Conservation (phyloP, 768 basidiomycete species). For the Trametes sanguinea region DNA sequence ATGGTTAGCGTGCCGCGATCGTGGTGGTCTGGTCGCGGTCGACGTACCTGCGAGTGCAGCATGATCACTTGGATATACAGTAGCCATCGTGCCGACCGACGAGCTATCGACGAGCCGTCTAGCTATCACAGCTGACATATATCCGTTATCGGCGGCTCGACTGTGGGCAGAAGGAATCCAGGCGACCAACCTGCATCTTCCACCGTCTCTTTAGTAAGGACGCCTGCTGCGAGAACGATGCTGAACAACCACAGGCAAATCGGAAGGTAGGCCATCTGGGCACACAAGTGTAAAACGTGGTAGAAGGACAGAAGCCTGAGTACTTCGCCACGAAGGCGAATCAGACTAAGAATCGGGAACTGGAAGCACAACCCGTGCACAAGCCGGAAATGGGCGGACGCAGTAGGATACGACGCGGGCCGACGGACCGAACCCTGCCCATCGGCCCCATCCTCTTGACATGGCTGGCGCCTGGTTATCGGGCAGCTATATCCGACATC, state of each 20-base stretch:
- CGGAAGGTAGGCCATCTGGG: neutral
- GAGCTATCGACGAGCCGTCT: slow-evolving; percentile 44
- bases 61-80: slow-evolving; percentile 46
- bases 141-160: neutral
- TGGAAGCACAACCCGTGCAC: neutral
- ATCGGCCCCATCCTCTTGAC: too few species aligned
- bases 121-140: slow-evolving; percentile 43
- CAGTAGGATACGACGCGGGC: neutral
- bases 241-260: neutral
- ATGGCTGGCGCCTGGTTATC: too few species aligned
- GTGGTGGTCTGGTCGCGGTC: neutral
- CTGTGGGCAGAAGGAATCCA: neutral
- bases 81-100: slow-evolving; percentile 51
- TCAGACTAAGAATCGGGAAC: neutral
- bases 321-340: neutral
- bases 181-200: slow-evolving; percentile 47
- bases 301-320: too few species aligned
- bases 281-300: too few species aligned
- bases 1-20: slow-evolving; percentile 3
- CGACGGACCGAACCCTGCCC: slow-evolving; percentile 6
- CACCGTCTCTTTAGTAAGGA: slow-evolving; percentile 42
- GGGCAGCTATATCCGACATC: too few species aligned
- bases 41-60: slow-evolving; percentile 41
- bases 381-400: neutral
- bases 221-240: neutral